phyloP scores from a whole-genome alignment of 176 grass and related monocot genomes.

The Cocos nucifera region DNA sequence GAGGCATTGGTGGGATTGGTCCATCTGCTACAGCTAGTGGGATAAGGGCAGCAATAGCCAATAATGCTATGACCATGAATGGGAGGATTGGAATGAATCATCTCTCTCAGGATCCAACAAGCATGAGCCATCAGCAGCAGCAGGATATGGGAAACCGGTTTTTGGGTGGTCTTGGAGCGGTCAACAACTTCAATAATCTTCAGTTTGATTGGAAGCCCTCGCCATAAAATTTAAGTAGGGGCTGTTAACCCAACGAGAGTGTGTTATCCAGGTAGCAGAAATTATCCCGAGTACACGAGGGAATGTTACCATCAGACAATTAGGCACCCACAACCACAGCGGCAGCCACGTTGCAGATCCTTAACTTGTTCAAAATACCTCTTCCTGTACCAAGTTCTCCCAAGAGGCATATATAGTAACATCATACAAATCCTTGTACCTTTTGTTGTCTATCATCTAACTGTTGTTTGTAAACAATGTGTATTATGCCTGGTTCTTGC shows the following conservation, averaged over 20 bases:
- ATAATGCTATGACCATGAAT: slow-evolving; percentile 51
- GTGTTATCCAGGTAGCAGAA: too few species aligned
- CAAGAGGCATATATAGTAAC: too few species aligned
- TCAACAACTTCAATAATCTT: slow-evolving; percentile 81
- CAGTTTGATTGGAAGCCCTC: slow-evolving; percentile 90
- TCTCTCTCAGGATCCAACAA: slow-evolving; percentile 49
- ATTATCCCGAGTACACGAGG: too few species aligned
- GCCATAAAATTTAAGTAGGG: slow-evolving; percentile 37
- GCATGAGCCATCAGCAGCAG: slow-evolving; percentile 50
- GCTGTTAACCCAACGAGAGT: background rate
- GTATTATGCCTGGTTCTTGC: too few species aligned
- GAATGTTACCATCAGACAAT: too few species aligned
- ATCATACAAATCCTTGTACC: too few species aligned
- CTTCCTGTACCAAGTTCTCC: too few species aligned
- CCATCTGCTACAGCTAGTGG: slow-evolving; percentile 17
- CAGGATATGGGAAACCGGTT: slow-evolving; percentile 78
- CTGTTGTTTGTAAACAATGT: too few species aligned
- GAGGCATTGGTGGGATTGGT: slow-evolving; percentile 32
- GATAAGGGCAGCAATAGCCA: slow-evolving; percentile 35
- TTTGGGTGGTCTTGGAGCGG: slow-evolving; percentile 57
- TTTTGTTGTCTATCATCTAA: too few species aligned
- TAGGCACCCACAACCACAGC: too few species aligned
- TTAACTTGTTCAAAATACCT: too few species aligned
- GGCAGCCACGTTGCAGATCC: too few species aligned
- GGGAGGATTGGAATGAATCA: slow-evolving; percentile 66